Evolutionary conservation across 2,329 filamentous ascomycete genomes (phyloP).

Genomic region (Penicillium sp.): DNA sequence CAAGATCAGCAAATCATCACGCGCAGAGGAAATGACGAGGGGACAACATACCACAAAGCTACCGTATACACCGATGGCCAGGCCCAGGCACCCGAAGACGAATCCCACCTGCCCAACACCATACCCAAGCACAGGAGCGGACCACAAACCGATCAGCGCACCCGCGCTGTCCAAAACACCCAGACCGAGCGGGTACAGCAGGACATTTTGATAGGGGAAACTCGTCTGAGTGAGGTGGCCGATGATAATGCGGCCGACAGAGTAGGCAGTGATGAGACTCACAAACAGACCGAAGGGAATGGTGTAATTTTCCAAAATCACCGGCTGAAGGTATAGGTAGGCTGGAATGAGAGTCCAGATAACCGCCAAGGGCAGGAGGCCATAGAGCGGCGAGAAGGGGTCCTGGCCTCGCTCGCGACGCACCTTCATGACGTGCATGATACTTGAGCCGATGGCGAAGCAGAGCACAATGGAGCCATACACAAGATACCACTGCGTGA

Average conservation of each 20-base stretch:
- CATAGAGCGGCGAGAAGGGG: slow-evolving; percentile 66
- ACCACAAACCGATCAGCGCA: slow-evolving; percentile 66
- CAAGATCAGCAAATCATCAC: background rate
- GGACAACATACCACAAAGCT: slow-evolving; percentile 71
- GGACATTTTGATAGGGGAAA: slow-evolving; percentile 88
- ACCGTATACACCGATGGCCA: slow-evolving; percentile 86
- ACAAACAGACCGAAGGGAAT: slow-evolving; percentile 88
- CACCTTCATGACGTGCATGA: slow-evolving; percentile 78
- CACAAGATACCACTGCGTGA: slow-evolving; percentile 89
- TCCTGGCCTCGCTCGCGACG: slow-evolving; percentile 71
- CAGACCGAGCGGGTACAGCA: slow-evolving; percentile 72
- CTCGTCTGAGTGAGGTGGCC: slow-evolving; percentile 83
- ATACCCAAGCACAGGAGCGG: slow-evolving; percentile 65
- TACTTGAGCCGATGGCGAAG: slow-evolving; percentile 73
- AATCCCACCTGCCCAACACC: slow-evolving; percentile 88
- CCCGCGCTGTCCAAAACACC: slow-evolving; percentile 80
- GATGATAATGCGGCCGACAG: slow-evolving; percentile 92
- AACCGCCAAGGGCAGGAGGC: slow-evolving; percentile 75
- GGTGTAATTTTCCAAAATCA: slow-evolving; percentile 76
- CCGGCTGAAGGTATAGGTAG: slow-evolving; percentile 82
- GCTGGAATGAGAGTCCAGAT: slow-evolving; percentile 73
- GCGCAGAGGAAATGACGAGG: background rate
- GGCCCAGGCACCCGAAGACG: slow-evolving; percentile 81
- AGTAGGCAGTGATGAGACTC: slow-evolving; percentile 89
- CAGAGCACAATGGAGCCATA: slow-evolving; percentile 79